Conservation (phyloP, 495 filamentous ascomycete genomes). For the Aspergillus wentii region DNA sequence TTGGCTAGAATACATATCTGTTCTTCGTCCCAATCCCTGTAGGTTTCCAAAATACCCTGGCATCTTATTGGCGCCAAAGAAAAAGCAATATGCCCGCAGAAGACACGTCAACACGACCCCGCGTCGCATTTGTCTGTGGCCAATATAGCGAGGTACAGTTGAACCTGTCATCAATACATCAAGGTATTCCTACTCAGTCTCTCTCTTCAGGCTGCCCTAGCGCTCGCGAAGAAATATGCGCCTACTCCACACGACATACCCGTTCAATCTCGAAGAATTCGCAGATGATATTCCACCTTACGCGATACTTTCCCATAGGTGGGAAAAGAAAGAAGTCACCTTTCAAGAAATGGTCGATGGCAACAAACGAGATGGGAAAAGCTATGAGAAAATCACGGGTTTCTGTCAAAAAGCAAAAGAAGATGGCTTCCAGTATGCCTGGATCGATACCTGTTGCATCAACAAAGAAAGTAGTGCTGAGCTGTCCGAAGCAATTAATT, state of each 20-base stretch:
- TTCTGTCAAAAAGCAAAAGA: conserved; percentile 11
- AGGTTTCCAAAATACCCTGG: no score
- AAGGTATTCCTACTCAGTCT: no score
- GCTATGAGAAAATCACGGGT: conserved; percentile 15
- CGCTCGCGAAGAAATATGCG: no score
- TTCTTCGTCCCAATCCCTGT: no score
- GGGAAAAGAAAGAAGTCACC: conserved; percentile 25
- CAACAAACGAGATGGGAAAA: conserved; percentile 1
- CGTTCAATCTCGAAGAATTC: conserved; percentile 19
- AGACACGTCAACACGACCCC: no score
- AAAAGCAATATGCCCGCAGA: no score
- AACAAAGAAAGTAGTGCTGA: conserved; percentile 34
- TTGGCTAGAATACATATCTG: no score
- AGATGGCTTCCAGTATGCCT: conserved; percentile 10
- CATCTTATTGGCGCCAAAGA: no score
- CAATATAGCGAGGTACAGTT: no score
- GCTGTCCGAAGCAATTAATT: conserved; percentile 37
- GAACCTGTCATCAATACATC: no score
- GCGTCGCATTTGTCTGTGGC: no score
- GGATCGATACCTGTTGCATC: conserved; percentile 29
- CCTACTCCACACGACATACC: conserved; percentile 22
- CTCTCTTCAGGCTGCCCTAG: no score
- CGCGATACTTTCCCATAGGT: conserved; percentile 34
- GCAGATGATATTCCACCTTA: conserved; percentile 21
- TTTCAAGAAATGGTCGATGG: conserved; percentile 16